Evolutionary conservation across 805 yeast genomes (phyloP).

Genomic region (Hanseniaspora taiwanica): DNA sequence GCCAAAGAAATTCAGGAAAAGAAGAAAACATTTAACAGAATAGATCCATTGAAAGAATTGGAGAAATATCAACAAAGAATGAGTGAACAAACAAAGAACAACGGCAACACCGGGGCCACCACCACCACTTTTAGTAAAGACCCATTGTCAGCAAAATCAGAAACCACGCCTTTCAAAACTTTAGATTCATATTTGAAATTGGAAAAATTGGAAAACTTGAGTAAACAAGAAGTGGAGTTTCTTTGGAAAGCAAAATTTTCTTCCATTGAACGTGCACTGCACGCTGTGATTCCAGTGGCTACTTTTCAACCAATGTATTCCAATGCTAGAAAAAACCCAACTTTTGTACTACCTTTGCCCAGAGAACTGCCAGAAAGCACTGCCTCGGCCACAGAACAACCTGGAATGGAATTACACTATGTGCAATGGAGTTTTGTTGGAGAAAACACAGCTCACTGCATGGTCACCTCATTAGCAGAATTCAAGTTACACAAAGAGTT

Average conservation of each 20-base stretch:
- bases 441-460: constrained; percentile 69
- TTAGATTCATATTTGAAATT: constrained; percentile 58
- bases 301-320: constrained; percentile 51
- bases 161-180: constrained; percentile 51
- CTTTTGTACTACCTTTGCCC: constrained; percentile 85
- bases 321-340: constrained; percentile 62
- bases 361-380: constrained; percentile 35
- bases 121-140: no score
- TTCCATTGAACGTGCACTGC: constrained; percentile 40
- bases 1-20: constrained; percentile 46
- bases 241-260: constrained; percentile 86
- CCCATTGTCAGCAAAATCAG: constrained; percentile 27
- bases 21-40: constrained; percentile 41
- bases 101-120: no score
- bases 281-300: constrained; percentile 46
- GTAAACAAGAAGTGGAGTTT: constrained; percentile 52
- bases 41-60: constrained; percentile 62
- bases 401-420: constrained; percentile 58
- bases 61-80: constrained; percentile 37
- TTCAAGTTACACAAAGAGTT: constrained; percentile 80
- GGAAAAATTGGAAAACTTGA: constrained; percentile 46
- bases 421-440: constrained; percentile 91
- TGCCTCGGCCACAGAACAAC: neutral
- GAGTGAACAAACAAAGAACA: no score
- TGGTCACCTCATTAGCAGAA: constrained; percentile 85